Base-by-base conservation (phyloP, 306 rosid genomes). In the Sindora glabra region DNA sequence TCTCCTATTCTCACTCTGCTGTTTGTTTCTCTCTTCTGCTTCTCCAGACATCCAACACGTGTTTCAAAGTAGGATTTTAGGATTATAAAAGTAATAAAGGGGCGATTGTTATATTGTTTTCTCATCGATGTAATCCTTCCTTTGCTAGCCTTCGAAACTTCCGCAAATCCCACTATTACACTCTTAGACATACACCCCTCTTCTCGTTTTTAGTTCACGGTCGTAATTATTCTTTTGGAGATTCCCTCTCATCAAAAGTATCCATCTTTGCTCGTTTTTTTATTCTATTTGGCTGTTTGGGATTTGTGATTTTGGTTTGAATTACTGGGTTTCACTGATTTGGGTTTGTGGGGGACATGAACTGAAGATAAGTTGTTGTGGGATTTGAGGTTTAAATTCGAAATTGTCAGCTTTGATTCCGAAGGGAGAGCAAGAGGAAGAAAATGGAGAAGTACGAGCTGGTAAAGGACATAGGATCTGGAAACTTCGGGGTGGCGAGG, bases 401-500 rank as follows among this genome's bases (percentile, higher is more conserved):
- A 57, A 12, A 7, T 47, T 67, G 38, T 6, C 54, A 17, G 55
- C 10, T 30, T 27, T 51, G 52, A 24, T 58, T 51, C 24, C 4
- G 17, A 13, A 12, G 24, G 8, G 10, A 39, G 24, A 34, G n/a
- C n/a, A 32, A 58, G 21, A 22, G 22, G 14, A 8, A 50, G 46
- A 26, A 5, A 36, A 86, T 86, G 95, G 95, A 86, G 27, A 86
- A 78, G 60, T 86, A 83, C 79, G 95, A 86, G 79, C 77, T 83
- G 13, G 82, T 86, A 38, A 86, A 86, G 80, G 95, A 86, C 36
- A 86, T 86, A 76, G 95, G 95, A 72, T 83, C 90, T 64, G 95
- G 95, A 45, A 86, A 86, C 67, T 83, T 86, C n/a, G 95, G 95
- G 3, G 90, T 86, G 64, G 95, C 95, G 0, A 78, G 95, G 73